Evolutionary conservation across 495 filamentous ascomycete species (phyloP), one percentile per base, ranked within the genome.

Genomic region (Ramalina peruviana): DNA sequence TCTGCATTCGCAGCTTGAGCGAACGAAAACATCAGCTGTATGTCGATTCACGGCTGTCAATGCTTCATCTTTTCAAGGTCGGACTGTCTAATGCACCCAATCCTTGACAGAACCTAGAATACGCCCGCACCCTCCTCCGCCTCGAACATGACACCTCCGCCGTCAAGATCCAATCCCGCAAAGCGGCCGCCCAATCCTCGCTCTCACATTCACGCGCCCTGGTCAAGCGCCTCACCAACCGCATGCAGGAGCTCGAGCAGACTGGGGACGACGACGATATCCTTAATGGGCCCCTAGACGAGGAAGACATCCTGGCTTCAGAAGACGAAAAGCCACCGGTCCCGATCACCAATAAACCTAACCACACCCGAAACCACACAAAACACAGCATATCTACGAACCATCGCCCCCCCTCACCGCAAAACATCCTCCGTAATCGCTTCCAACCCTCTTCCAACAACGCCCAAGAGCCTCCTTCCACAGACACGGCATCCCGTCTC

Each of bases 101-200:
- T 36, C 23, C 17, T 25, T 10, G 17, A 25, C 47, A 88, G 80
- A 95, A 92, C 59, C 66, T 95, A 55, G 82, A 85, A 61, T 81
- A 87, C 60, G 88, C 88, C 9, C 80, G 81, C 44, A 74, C 76
- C 1, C 76, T 87, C 43, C 72, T 82, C 27, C 76, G 73, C 48
- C 75, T 94, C 20, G 88, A 95, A 60, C 85, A 86, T 51, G 79
- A 82, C 40, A 75, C 81, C 27, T 66, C 78, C 5, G 60, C 68
- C 40, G 64, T 87, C 53, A 86, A 86, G 63, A 70, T 78, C 17
- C 72, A 74, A 46, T 67, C 78, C 36, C 77, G 75, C 47, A 79
- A 81, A 40, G 75, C 86, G 51, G 77, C 79, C 44, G 64, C 76
- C 12, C 83, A 90, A 60, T 63, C 71, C 2, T 81, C 85, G 42